Percentiles rank a stretch among this genome's conserved stretches.
phyloP scores from a whole-genome alignment of 331 rosid genomes.

The Phaseolus coccineus region DNA sequence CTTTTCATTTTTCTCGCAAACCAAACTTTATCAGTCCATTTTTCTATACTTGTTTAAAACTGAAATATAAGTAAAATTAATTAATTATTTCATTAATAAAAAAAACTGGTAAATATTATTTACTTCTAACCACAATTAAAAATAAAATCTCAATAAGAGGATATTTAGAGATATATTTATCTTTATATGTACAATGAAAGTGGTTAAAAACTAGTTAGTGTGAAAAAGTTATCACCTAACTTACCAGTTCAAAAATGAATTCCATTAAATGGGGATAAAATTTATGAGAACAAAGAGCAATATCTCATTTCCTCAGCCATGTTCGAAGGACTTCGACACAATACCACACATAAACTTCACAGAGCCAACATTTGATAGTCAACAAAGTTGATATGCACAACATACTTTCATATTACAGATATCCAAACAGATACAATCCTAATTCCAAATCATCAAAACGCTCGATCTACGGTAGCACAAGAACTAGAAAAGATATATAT shows the following conservation, averaged over 20 bases:
- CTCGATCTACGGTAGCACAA: neutral
- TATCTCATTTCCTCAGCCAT: neutral
- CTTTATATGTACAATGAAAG: too few relatives aligned
- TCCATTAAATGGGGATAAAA: neutral
- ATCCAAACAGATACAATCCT: neutral
- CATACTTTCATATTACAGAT: neutral
- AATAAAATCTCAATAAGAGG: too few relatives aligned
- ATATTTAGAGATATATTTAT: too few relatives aligned
- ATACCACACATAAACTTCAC: neutral
- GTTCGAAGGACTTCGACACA: neutral
- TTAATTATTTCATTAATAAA: too few relatives aligned
- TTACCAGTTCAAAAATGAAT: neutral
- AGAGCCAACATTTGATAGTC: neutral
- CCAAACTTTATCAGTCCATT: neutral
- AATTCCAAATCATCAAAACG: neutral
- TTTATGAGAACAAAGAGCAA: neutral
- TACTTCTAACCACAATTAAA: too few relatives aligned
- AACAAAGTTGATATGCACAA: neutral
- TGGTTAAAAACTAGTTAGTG: too few relatives aligned
- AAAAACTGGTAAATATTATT: too few relatives aligned
- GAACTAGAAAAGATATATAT: neutral
- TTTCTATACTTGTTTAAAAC: neutral
- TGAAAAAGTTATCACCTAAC: too few relatives aligned
- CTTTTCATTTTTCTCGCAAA: neutral
- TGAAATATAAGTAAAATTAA: too few relatives aligned